phyloP scores from a whole-genome alignment of 805 yeast species.

The Candida coquimbonensis region DNA sequence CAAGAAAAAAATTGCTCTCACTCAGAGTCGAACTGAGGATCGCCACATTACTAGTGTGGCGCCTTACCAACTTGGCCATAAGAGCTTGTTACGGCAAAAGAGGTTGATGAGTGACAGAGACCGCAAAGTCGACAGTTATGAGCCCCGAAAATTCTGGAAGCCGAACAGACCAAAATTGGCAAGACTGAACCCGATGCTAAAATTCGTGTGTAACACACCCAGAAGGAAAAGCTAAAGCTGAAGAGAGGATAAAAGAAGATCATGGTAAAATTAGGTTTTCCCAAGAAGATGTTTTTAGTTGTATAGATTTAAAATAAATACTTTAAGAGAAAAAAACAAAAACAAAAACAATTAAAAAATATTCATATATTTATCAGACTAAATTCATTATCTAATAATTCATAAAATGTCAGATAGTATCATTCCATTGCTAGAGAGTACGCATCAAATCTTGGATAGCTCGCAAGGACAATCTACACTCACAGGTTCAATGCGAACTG shows the following conservation, averaged over 20 bases:
- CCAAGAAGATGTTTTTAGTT: too few species aligned
- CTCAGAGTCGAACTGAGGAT: slow-evolving; percentile 73
- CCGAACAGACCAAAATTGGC: too few species aligned
- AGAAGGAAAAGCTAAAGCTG: too few species aligned
- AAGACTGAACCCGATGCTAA: too few species aligned
- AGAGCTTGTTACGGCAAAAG: slow-evolving; percentile 25
- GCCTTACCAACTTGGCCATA: slow-evolving; percentile 69
- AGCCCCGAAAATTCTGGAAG: too few species aligned
- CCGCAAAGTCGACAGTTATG: too few species aligned
- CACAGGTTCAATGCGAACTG: slow-evolving; percentile 11
- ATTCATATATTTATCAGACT: not conserved
- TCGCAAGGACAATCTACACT: slow-evolving; percentile 11
- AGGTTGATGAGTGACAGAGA: too few species aligned
- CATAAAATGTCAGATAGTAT: slow-evolving; percentile 6
- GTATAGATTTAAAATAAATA: too few species aligned
- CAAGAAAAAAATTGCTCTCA: slow-evolving; percentile 42
- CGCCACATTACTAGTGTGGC: slow-evolving; percentile 79
- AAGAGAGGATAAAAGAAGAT: too few species aligned
- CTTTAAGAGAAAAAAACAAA: too few species aligned
- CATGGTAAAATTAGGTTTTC: too few species aligned
- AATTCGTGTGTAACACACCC: too few species aligned
- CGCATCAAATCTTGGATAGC: slow-evolving; percentile 9
- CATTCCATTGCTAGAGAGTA: slow-evolving; percentile 4
- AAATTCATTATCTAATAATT: not conserved
- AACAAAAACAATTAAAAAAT: not conserved